A percentile compares a stretch with the other conserved stretches of the same genome.
These are phyloP conservation scores for Beauveria brongniartii DNA, from an alignment of 2,329 filamentous ascomycete species.

Conservation along the genomic window DNA sequence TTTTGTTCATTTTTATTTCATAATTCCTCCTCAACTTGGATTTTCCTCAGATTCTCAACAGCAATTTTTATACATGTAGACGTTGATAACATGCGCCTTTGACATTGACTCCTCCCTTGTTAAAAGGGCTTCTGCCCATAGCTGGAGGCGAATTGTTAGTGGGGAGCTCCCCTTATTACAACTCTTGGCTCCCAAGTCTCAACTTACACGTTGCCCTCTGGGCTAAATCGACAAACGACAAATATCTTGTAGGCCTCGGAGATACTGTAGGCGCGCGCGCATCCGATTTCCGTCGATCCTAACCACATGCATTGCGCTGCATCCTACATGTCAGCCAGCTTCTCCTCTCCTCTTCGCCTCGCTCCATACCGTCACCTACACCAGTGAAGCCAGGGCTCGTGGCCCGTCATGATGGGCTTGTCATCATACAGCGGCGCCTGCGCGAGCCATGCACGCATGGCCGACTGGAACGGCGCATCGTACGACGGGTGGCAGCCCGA, in stretches of 20 bases:
- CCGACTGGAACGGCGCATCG: constrained; percentile 22
- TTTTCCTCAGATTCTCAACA: not conserved
- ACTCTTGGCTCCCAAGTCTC: not conserved
- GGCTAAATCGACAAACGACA: constrained; percentile 27
- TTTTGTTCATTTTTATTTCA: not conserved
- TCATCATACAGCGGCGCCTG: constrained; percentile 23
- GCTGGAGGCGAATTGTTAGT: constrained; percentile 13
- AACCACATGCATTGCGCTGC: constrained; percentile 32
- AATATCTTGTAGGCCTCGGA: constrained; percentile 25
- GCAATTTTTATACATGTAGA: not conserved
- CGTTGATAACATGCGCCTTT: not conserved
- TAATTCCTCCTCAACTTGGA: not conserved
- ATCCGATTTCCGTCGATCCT: constrained; percentile 25
- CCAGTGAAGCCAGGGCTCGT: constrained; percentile 30
- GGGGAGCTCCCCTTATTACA: not conserved
- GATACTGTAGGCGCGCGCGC: constrained; percentile 24
- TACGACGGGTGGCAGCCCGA: constrained; percentile 22
- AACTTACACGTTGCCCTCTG: constrained; percentile 29
- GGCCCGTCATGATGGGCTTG: constrained; percentile 23
- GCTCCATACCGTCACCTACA: constrained; percentile 18
- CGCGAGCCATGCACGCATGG: constrained; percentile 24
- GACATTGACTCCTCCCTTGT: not conserved
- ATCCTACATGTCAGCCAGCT: constrained; percentile 9
- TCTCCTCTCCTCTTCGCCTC: not conserved
- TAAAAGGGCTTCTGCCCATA: constrained; percentile 24